Conservation (phyloP, 768 basidiomycete species). For the Mycena leptocephala region DNA sequence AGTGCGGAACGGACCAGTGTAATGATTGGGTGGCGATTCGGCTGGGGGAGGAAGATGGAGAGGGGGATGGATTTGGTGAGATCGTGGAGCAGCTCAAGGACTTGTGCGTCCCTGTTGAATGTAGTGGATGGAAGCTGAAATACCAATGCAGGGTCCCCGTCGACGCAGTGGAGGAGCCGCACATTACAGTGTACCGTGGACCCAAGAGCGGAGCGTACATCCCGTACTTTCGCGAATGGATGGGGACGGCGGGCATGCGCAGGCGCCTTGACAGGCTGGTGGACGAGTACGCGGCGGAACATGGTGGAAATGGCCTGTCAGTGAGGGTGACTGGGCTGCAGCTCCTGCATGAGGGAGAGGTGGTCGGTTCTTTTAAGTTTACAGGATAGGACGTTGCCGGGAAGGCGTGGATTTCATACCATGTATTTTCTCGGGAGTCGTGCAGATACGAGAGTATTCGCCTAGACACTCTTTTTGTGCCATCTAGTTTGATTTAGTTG, state of each 20-base stretch:
- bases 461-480: no score
- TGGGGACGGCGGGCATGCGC: constrained; percentile 1
- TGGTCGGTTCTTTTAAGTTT: constrained; percentile 1
- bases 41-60: constrained; percentile 1
- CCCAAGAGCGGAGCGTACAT: neutral
- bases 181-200: constrained; percentile 7
- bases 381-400: neutral
- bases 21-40: constrained; percentile 6
- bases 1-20: neutral
- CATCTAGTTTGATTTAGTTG: no score
- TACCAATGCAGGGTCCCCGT: constrained; percentile 3
- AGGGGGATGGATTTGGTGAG: neutral
- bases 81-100: neutral
- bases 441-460: no score
- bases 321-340: constrained; percentile 7
- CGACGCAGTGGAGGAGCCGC: neutral
- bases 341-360: neutral
- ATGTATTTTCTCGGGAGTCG: constrained; percentile 1
- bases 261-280: constrained; percentile 1
- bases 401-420: neutral
- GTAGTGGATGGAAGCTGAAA: neutral
- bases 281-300: neutral
- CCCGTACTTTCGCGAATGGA: neutral
- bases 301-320: constrained; percentile 6
- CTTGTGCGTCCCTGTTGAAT: neutral